These are phyloP conservation scores for Ascoidea asiatica DNA, from an alignment of 805 yeast species.

Conservation along the genomic window DNA sequence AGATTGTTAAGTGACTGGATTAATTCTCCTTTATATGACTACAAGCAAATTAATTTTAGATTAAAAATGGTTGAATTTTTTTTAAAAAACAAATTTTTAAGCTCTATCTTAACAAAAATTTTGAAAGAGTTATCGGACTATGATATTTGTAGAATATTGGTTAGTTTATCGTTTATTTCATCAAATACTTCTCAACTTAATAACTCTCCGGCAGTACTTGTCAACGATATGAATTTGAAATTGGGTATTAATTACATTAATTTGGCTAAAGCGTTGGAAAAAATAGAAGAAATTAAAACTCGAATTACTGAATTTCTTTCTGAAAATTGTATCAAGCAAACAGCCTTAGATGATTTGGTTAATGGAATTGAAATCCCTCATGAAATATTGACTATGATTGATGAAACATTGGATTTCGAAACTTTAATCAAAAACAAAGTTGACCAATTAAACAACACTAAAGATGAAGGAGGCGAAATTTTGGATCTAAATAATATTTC, in stretches of 20 bases:
- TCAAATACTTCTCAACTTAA: too few relatives aligned
- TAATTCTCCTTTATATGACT: constrained; percentile 59
- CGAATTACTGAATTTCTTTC: constrained; percentile 63
- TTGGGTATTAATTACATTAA: constrained; percentile 15
- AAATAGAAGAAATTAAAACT: constrained; percentile 52
- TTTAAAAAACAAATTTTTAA: constrained; percentile 12
- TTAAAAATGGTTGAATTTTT: constrained; percentile 38
- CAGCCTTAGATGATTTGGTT: constrained; percentile 15
- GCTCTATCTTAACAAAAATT: not conserved
- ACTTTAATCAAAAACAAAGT: constrained; percentile 15
- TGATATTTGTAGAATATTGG: constrained; percentile 48
- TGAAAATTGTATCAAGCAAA: constrained; percentile 25
- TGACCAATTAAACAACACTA: not conserved
- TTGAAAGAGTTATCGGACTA: constrained; percentile 19
- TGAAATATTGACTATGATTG: constrained; percentile 27
- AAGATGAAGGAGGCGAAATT: constrained; percentile 10
- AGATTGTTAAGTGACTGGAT: constrained; percentile 74
- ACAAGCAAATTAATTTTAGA: constrained; percentile 39
- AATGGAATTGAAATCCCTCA: constrained; percentile 24
- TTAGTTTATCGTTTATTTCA: constrained; percentile 34
- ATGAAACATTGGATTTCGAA: constrained; percentile 26
- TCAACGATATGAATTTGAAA: constrained; percentile 9
- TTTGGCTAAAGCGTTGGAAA: constrained; percentile 27
- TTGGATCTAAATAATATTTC: constrained; percentile 5
- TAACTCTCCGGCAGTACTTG: too few relatives aligned